A percentile compares a stretch with the other conserved stretches of the same genome.
Conservation (phyloP, 176 grass and related monocot species). For the Triticum monococcum region DNA sequence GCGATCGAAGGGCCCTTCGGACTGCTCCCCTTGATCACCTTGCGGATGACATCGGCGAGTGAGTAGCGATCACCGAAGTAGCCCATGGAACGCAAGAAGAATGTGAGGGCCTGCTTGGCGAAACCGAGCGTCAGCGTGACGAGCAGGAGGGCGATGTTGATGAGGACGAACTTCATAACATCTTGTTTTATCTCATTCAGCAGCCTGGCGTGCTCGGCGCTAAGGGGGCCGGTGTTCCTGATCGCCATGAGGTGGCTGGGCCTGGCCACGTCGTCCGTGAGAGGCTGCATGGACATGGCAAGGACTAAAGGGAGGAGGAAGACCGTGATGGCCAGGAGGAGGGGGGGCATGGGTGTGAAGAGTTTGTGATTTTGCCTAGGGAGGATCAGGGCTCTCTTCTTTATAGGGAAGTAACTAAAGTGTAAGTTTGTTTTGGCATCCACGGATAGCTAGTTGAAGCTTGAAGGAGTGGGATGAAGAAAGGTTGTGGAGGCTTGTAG, state of each 20-base stretch:
- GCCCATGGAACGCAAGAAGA: conserved; percentile 2
- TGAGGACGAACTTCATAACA: neutral
- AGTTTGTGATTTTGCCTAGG: conserved; percentile 1
- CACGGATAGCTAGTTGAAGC: conserved; percentile 11
- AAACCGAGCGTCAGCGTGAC: neutral
- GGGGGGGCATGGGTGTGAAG: neutral
- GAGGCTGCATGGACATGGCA: neutral
- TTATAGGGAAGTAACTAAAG: neutral
- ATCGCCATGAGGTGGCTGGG: neutral
- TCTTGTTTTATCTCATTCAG: neutral
- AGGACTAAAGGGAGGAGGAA: neutral
- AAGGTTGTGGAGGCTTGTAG: neutral
- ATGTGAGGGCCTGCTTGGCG: neutral
- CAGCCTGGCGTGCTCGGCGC: conserved; percentile 5
- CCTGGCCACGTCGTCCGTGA: neutral
- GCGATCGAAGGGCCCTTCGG: neutral
- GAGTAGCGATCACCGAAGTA: conserved; percentile 22
- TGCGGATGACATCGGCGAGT: neutral
- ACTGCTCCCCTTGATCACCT: neutral
- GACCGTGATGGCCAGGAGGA: neutral
- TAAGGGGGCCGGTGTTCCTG: neutral
- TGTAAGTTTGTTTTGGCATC: neutral
- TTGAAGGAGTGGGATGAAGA: neutral
- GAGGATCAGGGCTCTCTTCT: conserved; percentile 5
- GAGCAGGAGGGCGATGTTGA: neutral